Evolutionary conservation across 345 rosid genomes (phyloP), one percentile per base, ranked within the genome.

Genomic region (Zanthoxylum bungeanum): DNA sequence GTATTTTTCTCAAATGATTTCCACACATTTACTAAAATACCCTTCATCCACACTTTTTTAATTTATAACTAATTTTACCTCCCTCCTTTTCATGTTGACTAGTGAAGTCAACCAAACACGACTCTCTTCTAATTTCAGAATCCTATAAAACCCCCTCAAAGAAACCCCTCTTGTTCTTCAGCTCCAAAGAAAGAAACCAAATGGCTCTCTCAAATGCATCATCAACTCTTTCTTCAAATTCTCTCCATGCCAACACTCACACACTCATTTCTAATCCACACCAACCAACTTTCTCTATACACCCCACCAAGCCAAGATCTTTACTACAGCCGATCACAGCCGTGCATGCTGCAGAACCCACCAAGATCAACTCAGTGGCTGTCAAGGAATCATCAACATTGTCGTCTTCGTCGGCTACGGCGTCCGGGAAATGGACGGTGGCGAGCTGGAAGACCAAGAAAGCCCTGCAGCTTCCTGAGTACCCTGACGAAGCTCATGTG

Each of bases 131-230:
- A 0, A 30, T 19, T 52, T 16, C 12, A 11, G 57, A 40, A 34
- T n/a, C 53, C 0, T 22, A 7, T 33, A 25, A 25, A 56, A 28
- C 25, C 64, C 42, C n/a, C n/a, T n/a, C n/a, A n/a, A n/a, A n/a
- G n/a, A n/a, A n/a, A n/a, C n/a, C n/a, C n/a, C n/a, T n/a, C n/a
- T n/a, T n/a, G n/a, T n/a, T n/a, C n/a, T n/a, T n/a, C n/a, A n/a
- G n/a, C n/a, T n/a, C n/a, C n/a, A n/a, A n/a, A n/a, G n/a, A n/a
- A 5, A 28, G 21, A n/a, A 60, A 22, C 1, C 52, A 21, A 68
- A 91, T 91, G 97, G 89, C 97, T 25, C 87, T 91, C 33, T 77
- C 89, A 4, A 88, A 69, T 52, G 67, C 85, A 33, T 34, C 85
- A 25, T 42, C 80, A 24, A 33, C 87, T 4, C 80, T 83, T 42